phyloP scores from a whole-genome alignment of 2,329 filamentous ascomycete species.

The Aspergillus felis region DNA sequence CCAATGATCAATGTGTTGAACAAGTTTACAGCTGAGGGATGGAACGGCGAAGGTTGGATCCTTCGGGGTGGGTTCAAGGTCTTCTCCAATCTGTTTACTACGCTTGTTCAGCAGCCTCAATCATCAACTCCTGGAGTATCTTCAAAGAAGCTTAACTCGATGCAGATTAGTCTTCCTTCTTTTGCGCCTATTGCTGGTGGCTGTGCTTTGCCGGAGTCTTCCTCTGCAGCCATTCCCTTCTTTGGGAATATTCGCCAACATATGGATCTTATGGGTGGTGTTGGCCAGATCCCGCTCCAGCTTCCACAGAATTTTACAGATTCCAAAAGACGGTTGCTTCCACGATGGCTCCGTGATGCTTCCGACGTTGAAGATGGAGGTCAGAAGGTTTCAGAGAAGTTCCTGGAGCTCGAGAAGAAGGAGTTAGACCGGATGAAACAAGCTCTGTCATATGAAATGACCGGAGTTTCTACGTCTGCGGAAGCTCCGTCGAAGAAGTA shows the following conservation, averaged over 20 bases:
- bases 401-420: conserved; percentile 74
- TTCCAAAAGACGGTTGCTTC: conserved; percentile 54
- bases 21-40: conserved; percentile 86
- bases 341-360: conserved; percentile 72
- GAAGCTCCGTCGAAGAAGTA: conserved; percentile 48
- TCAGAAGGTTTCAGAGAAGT: conserved; percentile 75
- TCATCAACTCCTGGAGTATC: conserved; percentile 27
- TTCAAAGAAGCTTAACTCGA: conserved; percentile 48
- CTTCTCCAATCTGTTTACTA: conserved; percentile 65
- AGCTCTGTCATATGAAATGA: conserved; percentile 61
- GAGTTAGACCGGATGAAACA: conserved; percentile 93
- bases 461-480: conserved; percentile 47
- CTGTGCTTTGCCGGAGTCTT: conserved; percentile 68
- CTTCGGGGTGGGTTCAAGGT: conserved; percentile 76
- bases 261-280: conserved; percentile 88
- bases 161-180: conserved; percentile 49
- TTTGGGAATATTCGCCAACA: conserved; percentile 96
- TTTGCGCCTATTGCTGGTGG: conserved; percentile 82
- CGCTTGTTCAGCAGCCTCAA: conserved; percentile 31
- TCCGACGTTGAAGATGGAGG: conserved; percentile 67
- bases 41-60: conserved; percentile 68
- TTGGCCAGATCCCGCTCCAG: conserved; percentile 70
- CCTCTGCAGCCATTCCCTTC: conserved; percentile 75
- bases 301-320: conserved; percentile 52
- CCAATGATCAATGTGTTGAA: conserved; percentile 83